Evolutionary conservation across 345 rosid genomes (phyloP).

Genomic region (Rhodamnia argentea): DNA sequence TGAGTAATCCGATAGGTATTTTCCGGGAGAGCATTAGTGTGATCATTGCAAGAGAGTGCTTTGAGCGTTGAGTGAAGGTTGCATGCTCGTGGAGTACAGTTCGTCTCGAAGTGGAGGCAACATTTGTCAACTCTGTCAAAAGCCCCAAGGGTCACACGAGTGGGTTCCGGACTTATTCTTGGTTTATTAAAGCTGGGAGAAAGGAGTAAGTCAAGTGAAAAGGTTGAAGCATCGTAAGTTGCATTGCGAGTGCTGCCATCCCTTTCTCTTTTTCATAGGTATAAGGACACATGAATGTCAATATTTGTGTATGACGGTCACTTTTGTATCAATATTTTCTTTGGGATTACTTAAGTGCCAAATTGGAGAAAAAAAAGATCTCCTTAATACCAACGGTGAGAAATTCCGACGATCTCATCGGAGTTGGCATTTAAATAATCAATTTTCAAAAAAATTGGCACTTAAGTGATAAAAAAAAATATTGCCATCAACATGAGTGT

Average conservation of each 20-base stretch:
- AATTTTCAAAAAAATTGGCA: too few relatives aligned
- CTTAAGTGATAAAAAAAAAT: too few relatives aligned
- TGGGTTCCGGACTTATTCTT: not conserved
- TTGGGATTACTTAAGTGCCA: too few relatives aligned
- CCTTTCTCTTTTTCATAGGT: not conserved
- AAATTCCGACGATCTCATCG: too few relatives aligned
- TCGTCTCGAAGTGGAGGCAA: not conserved
- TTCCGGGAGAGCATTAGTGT: not conserved
- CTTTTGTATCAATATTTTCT: too few relatives aligned
- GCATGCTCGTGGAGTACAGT: not conserved
- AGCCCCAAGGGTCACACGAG: not conserved
- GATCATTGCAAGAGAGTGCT: not conserved
- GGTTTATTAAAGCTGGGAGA: not conserved
- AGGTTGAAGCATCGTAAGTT: not conserved
- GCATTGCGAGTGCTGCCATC: not conserved
- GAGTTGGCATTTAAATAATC: too few relatives aligned
- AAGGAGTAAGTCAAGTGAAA: not conserved
- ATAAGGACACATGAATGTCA: too few relatives aligned
- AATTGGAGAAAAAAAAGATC: too few relatives aligned
- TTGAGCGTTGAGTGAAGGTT: not conserved
- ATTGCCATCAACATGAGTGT: too few relatives aligned
- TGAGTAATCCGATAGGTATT: not conserved
- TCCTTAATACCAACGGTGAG: too few relatives aligned
- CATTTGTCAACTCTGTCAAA: not conserved
- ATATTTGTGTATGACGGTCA: too few relatives aligned